These are phyloP conservation scores for Circinella umbellata DNA, from an alignment of 371 early-diverging fungal species.

Conservation along the genomic window DNA sequence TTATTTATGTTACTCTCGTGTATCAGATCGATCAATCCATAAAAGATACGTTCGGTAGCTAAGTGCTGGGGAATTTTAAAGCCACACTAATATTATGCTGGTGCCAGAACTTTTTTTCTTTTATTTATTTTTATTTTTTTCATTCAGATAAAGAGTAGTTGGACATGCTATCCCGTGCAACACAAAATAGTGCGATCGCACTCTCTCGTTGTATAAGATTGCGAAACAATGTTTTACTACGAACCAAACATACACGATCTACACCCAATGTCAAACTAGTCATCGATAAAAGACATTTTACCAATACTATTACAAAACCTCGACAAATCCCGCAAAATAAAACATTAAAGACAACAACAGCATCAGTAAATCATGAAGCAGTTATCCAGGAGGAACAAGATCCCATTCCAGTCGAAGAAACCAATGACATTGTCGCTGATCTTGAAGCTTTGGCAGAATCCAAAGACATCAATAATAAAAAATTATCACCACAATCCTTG, in stretches of 20 bases:
- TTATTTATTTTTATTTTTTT: background rate
- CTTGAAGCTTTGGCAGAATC: background rate
- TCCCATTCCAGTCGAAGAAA: background rate
- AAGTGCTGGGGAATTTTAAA: too few species aligned
- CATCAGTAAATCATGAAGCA: too few species aligned
- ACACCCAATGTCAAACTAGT: background rate
- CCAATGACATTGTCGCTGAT: slow-evolving; percentile 6
- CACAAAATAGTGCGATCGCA: slow-evolving; percentile 1
- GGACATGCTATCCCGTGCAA: slow-evolving; percentile 3
- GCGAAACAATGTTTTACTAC: background rate
- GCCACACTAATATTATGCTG: too few species aligned
- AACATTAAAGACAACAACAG: background rate
- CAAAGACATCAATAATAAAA: background rate
- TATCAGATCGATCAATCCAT: too few species aligned
- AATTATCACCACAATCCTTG: background rate
- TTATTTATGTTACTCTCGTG: too few species aligned
- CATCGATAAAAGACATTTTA: background rate
- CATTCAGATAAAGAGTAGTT: background rate
- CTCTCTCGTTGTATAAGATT: background rate
- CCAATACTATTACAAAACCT: background rate
- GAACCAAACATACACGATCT: background rate
- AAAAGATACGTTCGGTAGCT: too few species aligned
- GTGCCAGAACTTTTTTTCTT: too few species aligned
- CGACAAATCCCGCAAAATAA: background rate
- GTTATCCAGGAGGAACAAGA: background rate